Evolutionary conservation across 495 filamentous ascomycete genomes (phyloP).

Genomic region (Penicillium cinerascens): DNA sequence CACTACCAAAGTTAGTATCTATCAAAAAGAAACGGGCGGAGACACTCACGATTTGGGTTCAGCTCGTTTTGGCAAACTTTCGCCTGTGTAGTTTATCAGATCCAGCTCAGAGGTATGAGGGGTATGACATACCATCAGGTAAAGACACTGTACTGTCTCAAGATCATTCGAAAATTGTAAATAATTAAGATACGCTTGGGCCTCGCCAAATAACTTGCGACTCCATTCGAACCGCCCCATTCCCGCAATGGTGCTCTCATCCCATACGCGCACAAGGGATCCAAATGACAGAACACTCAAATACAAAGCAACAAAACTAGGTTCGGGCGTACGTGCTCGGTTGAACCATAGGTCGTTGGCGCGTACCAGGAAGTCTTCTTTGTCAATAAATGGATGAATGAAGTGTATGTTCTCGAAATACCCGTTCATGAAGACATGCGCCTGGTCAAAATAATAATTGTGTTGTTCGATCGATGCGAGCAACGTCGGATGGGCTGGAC

Average conservation of each 20-base stretch:
- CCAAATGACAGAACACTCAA: constrained; percentile 40
- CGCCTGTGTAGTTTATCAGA: constrained; percentile 21
- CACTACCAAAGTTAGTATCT: constrained; percentile 23
- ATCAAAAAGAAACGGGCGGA: not conserved
- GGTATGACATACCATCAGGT: constrained; percentile 33
- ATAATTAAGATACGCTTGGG: constrained; percentile 35
- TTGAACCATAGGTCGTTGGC: constrained; percentile 39
- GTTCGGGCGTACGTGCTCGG: constrained; percentile 26
- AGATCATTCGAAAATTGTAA: constrained; percentile 39
- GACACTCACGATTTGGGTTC: constrained; percentile 34
- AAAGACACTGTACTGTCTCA: constrained; percentile 41
- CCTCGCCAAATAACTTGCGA: constrained; percentile 40
- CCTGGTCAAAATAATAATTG: constrained; percentile 41
- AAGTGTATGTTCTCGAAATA: constrained; percentile 45
- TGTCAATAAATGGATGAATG: constrained; percentile 42
- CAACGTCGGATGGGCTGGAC: constrained; percentile 19
- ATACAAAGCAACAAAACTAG: constrained; percentile 40
- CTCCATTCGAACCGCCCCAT: constrained; percentile 42
- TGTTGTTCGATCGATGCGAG: constrained; percentile 21
- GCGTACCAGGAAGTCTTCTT: constrained; percentile 36
- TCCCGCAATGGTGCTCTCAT: constrained; percentile 33
- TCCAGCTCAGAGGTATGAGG: not conserved
- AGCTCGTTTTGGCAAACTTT: constrained; percentile 46
- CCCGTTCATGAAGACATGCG: constrained; percentile 41
- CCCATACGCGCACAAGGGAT: constrained; percentile 38